Base-by-base conservation (phyloP, 345 rosid genomes). In the Mallotus nudiflorus region DNA sequence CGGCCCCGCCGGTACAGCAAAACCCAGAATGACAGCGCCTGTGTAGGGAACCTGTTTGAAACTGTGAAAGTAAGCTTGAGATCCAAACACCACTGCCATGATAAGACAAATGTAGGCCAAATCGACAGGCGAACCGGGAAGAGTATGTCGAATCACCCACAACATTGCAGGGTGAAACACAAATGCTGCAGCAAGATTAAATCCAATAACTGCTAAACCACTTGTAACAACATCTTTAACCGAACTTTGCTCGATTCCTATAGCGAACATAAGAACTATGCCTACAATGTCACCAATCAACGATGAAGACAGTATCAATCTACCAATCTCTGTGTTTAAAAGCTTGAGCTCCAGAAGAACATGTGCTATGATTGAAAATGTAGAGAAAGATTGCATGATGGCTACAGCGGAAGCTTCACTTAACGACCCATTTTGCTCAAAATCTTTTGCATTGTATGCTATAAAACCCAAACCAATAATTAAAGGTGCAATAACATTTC, bases 341-440 rank as follows among this genome's bases (percentile, higher is more conserved):
- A 64, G 76, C 58, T 74, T 69, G 10, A 87, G 80, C 64, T 85
- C 88, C 1, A 71, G 68, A 4, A 87, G 78, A 5, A 89, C 84
- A 65, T 72, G 61, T 11, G 80, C 77, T 11, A 85, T 73, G 40
- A 83, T 86, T 0, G 88, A 78, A 45, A 79, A 79, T 1, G 86
- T 60, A 0, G 85, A 80, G 8, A 79, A 11, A n/a, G 72, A 83
- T 62, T 73, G 80, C 51, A 48, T 48, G 51, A 48, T 48, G 6
- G 14, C 51, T 0, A 48, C 2, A 39, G 67, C 3, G 31, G 70
- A 51, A 9, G 70, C 40, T 60, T 58, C 52, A 10, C n/a, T 19
- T 22, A n/a, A n/a, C n/a, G n/a, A n/a, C n/a, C n/a, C n/a, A n/a
- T n/a, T n/a, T n/a, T n/a, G n/a, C n/a, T n/a, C n/a, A n/a, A n/a